Base-by-base conservation (phyloP, 1,284 basidiomycete species). In the Microbotryum saponariae region DNA sequence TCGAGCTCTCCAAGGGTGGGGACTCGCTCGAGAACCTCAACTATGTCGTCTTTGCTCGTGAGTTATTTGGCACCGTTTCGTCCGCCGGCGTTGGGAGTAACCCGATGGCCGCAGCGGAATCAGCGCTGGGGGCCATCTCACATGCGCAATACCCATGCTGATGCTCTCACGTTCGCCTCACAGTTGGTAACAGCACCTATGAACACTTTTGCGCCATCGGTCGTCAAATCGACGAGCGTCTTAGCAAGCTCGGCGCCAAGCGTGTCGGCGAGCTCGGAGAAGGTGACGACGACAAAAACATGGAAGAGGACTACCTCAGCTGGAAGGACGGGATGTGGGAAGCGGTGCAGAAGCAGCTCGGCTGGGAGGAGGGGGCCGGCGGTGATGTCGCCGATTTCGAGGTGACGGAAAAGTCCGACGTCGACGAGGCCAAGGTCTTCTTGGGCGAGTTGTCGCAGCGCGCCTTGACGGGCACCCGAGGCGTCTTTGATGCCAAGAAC, bases 261-360 rank as follows among this genome's bases (percentile, higher is more conserved):
- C 85, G 91, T 64, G 89, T 98, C 57, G 93, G 93, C 56, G 86
- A 88, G 75, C 82, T 87, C 49, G 96, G 94, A 21, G 92, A 97
- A 78, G 94, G 94, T 70, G 94, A 98, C 74, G 94, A 98, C 75
- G 94, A 98, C 78, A 96, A 96, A 81, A 92, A 89, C 74, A 94
- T 98, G 90, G 94, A 98, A 77, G 96, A 98, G 79, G 94, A 98
- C 78, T 98, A 97, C 76, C 82, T 98, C n/a, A 91, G 90, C 68
- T 98, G 94, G 94, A 98, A 98, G 77, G 94, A 98, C 75, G 82
- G 81, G 71, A 93, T 97, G 91, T 97, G 92, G 86, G 86, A 88
- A 51, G 84, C 85, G 6, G 90, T 98, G 64, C 82, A 91, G 31
- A 76, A 82, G 66, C 82, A 82, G 54, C 83, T 97, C 81, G 82